Conservation (phyloP, 2,329 filamentous ascomycete genomes). For the Colletotrichum paranaense region DNA sequence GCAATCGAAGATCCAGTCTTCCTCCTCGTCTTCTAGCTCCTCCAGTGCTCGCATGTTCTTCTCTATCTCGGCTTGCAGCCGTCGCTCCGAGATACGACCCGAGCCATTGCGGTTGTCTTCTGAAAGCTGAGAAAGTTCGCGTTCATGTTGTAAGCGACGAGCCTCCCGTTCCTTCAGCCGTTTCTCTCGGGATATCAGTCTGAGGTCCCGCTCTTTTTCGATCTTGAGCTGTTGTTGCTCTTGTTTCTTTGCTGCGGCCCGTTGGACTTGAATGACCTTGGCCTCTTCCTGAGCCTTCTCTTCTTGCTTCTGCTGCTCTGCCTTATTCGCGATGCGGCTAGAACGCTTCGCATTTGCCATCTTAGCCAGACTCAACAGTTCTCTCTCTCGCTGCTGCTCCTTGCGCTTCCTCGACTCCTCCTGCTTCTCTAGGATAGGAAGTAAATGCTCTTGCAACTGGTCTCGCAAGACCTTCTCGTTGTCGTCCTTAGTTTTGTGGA, state of each 20-base stretch:
- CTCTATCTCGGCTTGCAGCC: slow-evolving; percentile 85
- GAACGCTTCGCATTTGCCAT: slow-evolving; percentile 95
- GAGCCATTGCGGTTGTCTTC: slow-evolving; percentile 76
- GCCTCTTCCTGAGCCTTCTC: slow-evolving; percentile 78
- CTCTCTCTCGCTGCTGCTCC: slow-evolving; percentile 76
- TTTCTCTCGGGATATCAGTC: slow-evolving; percentile 86
- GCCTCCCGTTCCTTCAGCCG: slow-evolving; percentile 87
- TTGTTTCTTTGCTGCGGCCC: slow-evolving; percentile 74
- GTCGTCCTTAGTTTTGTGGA: slow-evolving; percentile 81
- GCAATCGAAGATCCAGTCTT: slow-evolving; percentile 96
- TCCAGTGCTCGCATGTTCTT: slow-evolving; percentile 81
- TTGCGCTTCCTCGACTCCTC: slow-evolving; percentile 80
- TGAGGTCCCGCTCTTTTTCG: slow-evolving; percentile 80
- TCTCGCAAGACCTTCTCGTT: slow-evolving; percentile 85
- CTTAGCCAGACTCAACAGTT: slow-evolving; percentile 84
- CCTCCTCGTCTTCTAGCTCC: slow-evolving; percentile 73
- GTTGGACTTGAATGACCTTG: slow-evolving; percentile 71
- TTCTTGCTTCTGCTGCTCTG: slow-evolving; percentile 81
- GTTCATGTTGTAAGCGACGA: slow-evolving; percentile 84
- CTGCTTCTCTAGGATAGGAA: slow-evolving; percentile 86
- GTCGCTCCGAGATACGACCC: slow-evolving; percentile 79
- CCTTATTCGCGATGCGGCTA: slow-evolving; percentile 84
- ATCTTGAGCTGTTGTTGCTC: slow-evolving; percentile 68
- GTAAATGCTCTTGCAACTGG: slow-evolving; percentile 79
- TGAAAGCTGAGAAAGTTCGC: slow-evolving; percentile 82